A percentile compares a stretch with the other conserved stretches of the same genome.
phyloP scores from a whole-genome alignment of 1,284 basidiomycete genomes.

The Cryptococcus sp. region DNA sequence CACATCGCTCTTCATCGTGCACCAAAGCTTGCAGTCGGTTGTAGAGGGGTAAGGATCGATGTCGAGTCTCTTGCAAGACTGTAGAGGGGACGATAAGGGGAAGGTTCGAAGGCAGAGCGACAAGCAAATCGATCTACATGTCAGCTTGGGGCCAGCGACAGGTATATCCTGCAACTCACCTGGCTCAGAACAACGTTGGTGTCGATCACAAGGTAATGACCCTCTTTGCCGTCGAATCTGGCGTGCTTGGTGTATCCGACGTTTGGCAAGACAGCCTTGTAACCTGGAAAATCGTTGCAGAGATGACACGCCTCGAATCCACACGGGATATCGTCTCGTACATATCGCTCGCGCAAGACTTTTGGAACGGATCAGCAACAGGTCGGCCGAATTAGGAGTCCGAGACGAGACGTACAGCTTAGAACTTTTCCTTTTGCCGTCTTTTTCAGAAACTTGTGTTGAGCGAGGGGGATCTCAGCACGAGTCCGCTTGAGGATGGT shows the following conservation, averaged over 20 bases:
- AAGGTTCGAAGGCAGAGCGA: constrained; percentile 63
- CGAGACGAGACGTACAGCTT: constrained; percentile 59
- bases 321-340: constrained; percentile 89
- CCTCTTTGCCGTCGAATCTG: constrained; percentile 30
- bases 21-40: constrained; percentile 80
- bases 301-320: constrained; percentile 67
- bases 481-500: constrained; percentile 70
- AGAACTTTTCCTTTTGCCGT: constrained; percentile 90
- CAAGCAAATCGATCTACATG: constrained; percentile 83
- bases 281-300: constrained; percentile 52
- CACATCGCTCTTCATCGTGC: constrained; percentile 67
- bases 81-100: constrained; percentile 90
- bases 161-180: constrained; percentile 45
- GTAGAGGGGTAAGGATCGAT: constrained; percentile 86
- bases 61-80: constrained; percentile 90
- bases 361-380: neutral
- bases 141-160: neutral
- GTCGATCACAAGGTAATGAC: constrained; percentile 86
- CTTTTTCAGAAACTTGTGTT: constrained; percentile 90
- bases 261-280: constrained; percentile 50
- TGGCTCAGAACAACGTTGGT: constrained; percentile 94
- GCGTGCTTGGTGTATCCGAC: constrained; percentile 53
- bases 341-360: constrained; percentile 92
- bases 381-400: neutral
- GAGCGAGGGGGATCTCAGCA: constrained; percentile 67